Conservation (phyloP, 2,329 filamentous ascomycete species). For the Beauveria brongniartii region DNA sequence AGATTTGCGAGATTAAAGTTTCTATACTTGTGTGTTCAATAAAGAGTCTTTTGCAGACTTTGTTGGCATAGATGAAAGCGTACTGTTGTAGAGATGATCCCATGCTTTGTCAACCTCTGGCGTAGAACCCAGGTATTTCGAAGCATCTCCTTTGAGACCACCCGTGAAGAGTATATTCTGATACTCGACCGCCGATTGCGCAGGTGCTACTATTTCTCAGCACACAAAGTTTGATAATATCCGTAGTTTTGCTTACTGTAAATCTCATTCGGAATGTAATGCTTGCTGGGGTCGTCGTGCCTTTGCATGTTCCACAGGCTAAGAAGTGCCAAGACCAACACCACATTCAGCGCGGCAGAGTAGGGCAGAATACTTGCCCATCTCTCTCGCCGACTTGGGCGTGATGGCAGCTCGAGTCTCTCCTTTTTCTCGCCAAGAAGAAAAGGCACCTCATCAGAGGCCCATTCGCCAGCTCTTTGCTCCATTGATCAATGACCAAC, state of each 20-base stretch:
- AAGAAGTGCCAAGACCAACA: neutral
- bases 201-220: constrained; percentile 30
- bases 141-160: constrained; percentile 34
- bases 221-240: neutral
- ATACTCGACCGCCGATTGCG: constrained; percentile 39
- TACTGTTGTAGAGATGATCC: constrained; percentile 37
- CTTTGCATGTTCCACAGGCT: neutral
- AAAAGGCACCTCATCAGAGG: constrained; percentile 9
- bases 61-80: neutral
- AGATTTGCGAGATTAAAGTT: constrained; percentile 52
- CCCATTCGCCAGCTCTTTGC: neutral
- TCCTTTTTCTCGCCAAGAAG: constrained; percentile 7
- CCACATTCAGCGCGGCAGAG: constrained; percentile 4
- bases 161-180: constrained; percentile 40
- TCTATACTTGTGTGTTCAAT: constrained; percentile 1
- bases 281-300: neutral
- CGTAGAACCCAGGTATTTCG: constrained; percentile 45
- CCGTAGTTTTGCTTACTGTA: constrained; percentile 25
- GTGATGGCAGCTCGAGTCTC: neutral
- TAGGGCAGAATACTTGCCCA: constrained; percentile 10
- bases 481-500: neutral
- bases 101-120: constrained; percentile 47
- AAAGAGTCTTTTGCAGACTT: neutral
- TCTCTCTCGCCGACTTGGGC: neutral
- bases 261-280: constrained; percentile 12